Evolutionary conservation across 139 green algal genomes (phyloP).

Genomic region (Tetradesmus obliquus): DNA sequence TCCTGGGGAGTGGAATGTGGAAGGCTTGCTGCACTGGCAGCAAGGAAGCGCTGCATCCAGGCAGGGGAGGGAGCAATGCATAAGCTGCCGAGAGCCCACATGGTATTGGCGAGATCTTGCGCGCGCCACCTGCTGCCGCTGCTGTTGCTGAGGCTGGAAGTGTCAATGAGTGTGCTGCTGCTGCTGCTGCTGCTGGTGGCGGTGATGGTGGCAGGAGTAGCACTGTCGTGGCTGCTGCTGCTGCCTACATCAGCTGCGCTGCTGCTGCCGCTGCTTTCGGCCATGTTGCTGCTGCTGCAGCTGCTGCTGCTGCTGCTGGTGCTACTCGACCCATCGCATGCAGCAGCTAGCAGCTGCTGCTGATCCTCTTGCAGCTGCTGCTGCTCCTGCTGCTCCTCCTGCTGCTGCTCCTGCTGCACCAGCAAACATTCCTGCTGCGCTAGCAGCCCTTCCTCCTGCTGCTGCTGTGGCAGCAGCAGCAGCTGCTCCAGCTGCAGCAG

Average conservation of each 20-base stretch:
- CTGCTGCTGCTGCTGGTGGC: neutral
- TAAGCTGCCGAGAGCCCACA: slow-evolving; percentile 28
- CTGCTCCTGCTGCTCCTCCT: slow-evolving; percentile 15
- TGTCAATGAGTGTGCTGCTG: neutral
- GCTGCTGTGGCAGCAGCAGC: slow-evolving; percentile 2
- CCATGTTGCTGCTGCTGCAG: neutral
- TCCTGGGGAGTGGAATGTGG: neutral
- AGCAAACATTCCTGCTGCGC: neutral
- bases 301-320: neutral
- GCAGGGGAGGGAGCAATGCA: neutral
- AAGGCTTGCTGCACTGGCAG: neutral
- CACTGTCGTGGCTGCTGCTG: neutral
- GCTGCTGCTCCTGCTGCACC: neutral
- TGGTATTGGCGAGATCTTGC: slow-evolving; percentile 18
- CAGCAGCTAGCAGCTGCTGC: neutral
- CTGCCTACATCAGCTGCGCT: neutral
- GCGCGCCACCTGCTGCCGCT: neutral
- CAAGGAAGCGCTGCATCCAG: slow-evolving; percentile 16
- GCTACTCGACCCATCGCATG: neutral
- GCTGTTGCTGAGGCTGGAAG: neutral
- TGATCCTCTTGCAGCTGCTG: neutral
- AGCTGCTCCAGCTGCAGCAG: neutral
- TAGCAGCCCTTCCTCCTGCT: neutral
- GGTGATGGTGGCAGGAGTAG: too few species aligned
- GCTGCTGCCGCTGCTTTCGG: slow-evolving; percentile 16